These are phyloP conservation scores for Russula vinacea DNA, from an alignment of 768 basidiomycete species.

Conservation along the genomic window DNA sequence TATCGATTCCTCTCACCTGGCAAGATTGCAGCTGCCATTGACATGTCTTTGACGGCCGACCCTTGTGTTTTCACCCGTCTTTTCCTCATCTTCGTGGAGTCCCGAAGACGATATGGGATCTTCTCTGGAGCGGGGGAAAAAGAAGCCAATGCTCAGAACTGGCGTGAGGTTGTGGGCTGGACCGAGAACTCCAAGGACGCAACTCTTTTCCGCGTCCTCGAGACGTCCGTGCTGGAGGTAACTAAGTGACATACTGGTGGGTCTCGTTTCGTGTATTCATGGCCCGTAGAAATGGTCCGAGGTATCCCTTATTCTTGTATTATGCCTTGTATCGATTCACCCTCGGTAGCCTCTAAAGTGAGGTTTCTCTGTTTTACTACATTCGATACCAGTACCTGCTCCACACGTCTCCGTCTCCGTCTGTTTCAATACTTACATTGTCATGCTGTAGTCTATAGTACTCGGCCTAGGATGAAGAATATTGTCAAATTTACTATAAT, in stretches of 20 bases:
- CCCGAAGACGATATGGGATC: constrained; percentile 69
- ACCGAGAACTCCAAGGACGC: constrained; percentile 76
- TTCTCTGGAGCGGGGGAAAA: constrained; percentile 83
- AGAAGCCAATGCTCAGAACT: constrained; percentile 77
- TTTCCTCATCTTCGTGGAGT: constrained; percentile 85
- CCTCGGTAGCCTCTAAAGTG: background rate
- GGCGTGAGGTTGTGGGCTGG: constrained; percentile 79
- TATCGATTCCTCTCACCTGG: constrained; percentile 82
- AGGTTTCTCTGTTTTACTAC: constrained; percentile 18
- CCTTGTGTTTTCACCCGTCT: constrained; percentile 79
- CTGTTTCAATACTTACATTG: constrained; percentile 24
- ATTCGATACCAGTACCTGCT: constrained; percentile 10
- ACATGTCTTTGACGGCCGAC: constrained; percentile 78
- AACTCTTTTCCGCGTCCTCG: constrained; percentile 71
- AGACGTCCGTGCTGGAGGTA: constrained; percentile 76
- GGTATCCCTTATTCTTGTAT: constrained; percentile 29
- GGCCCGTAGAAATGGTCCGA: constrained; percentile 13
- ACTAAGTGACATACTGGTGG: constrained; percentile 36
- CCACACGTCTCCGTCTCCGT: background rate
- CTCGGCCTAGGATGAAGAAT: constrained; percentile 9
- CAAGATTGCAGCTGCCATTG: constrained; percentile 81
- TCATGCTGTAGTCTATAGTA: constrained; percentile 23
- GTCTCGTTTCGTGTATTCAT: constrained; percentile 5
- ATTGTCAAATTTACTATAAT: constrained; percentile 1
- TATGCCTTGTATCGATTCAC: constrained; percentile 25